Percentiles rank a stretch among this genome's conserved stretches.
Evolutionary conservation across 768 basidiomycete species (phyloP).

Genomic region (Trametes meyenii): DNA sequence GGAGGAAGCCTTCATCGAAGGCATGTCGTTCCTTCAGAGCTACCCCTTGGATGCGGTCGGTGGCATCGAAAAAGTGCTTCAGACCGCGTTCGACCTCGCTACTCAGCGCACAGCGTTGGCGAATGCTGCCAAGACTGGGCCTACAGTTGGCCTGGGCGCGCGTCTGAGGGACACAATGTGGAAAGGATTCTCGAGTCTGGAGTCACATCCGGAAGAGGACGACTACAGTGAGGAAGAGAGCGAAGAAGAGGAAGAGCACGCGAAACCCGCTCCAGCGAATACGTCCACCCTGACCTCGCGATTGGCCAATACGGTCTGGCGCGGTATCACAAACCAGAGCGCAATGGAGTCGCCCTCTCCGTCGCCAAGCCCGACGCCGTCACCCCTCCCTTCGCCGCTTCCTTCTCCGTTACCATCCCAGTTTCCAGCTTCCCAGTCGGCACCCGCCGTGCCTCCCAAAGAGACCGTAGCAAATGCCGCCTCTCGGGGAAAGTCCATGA

Average conservation of each 20-base stretch:
- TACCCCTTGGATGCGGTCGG: slow-evolving; percentile 70
- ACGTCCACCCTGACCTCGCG: slow-evolving; percentile 48
- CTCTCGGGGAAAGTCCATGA: slow-evolving; percentile 34
- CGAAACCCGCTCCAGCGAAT: slow-evolving; percentile 26
- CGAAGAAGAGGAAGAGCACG: slow-evolving; percentile 17
- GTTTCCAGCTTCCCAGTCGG: slow-evolving; percentile 22
- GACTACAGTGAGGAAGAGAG: slow-evolving; percentile 40
- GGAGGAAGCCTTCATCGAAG: slow-evolving; percentile 68
- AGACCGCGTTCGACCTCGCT: slow-evolving; percentile 64
- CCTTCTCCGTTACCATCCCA: slow-evolving; percentile 29
- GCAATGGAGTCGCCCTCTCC: slow-evolving; percentile 63
- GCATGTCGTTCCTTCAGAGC: slow-evolving; percentile 60
- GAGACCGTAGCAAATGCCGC: slow-evolving; percentile 19
- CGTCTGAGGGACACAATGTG: slow-evolving; percentile 64
- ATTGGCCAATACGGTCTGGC: slow-evolving; percentile 69
- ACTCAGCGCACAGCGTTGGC: slow-evolving; percentile 47
- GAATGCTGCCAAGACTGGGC: slow-evolving; percentile 33
- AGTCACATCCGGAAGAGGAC: slow-evolving; percentile 32
- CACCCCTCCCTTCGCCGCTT: slow-evolving; percentile 21
- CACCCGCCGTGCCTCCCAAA: slow-evolving; percentile 19
- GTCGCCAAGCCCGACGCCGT: slow-evolving; percentile 31
- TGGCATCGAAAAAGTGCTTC: slow-evolving; percentile 71
- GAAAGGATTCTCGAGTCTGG: slow-evolving; percentile 57
- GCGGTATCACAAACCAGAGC: slow-evolving; percentile 74
- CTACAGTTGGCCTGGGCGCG: slow-evolving; percentile 49